Evolutionary conservation across 495 filamentous ascomycete species (phyloP), one percentile per base, ranked within the genome.

Genomic region (Aspergillus heteromorphus): DNA sequence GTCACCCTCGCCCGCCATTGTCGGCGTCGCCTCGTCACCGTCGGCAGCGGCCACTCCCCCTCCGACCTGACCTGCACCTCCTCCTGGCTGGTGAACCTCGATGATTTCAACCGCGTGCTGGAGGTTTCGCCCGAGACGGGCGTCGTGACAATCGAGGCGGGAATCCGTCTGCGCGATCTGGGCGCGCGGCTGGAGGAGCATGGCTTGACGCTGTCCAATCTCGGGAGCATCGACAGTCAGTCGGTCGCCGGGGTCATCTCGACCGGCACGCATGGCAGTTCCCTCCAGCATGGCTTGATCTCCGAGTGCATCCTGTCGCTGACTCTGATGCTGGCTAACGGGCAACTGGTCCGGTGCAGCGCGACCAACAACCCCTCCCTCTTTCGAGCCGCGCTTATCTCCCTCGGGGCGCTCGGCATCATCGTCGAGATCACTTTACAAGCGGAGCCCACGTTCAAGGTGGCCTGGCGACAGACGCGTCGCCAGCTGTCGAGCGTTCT

Each of bases 191-290:
- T 96, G 49, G 86, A 87, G 50, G 79, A 83, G 48, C 65, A 83
- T 55, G 89, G 89, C 7, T 76, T 96, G 51, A 85, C 89, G 10
- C 80, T 97, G 77, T 87, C 87, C 18, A 95, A 91, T 63, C 76
- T 97, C 45, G 93, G 93, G 8, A 96, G 90, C 68, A 98, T 98
- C 64, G 90, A 95, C 61, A 81, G 90, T 56, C 93, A 98, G 76
- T 92, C 88, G 48, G 85, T 97, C 60, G 93, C 89, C 11, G 93
- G 93, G 19, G 93, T 91, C 21, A 92, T 98, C 45, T 81, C 87
- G 34, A 98, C 93, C 10, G 90, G 87, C 23, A 98, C 93, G 1
- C 93, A 98, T 65, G 95, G 93, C 42, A 92, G 87, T 56, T 91
- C 89, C 42, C 73, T 95, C 38, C 74, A 70, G 20, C 91, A 97